phyloP scores from a whole-genome alignment of 2,329 filamentous ascomycete genomes.

The Pyricularia pennisetigena region DNA sequence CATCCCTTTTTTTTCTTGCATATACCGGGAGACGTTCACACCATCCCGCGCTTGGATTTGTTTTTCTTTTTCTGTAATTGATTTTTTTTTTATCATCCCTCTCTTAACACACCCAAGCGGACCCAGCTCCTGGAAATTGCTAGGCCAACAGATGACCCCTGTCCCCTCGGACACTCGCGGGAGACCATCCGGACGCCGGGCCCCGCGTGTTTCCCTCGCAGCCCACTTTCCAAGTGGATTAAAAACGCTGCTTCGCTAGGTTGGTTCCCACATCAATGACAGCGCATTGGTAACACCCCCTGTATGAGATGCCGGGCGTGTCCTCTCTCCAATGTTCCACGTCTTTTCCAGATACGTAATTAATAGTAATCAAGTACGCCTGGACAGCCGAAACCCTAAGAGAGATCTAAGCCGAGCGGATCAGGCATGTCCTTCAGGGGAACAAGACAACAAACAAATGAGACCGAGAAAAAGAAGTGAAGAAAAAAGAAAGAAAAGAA shows the following conservation, averaged over 20 bases:
- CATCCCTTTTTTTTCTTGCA: neutral
- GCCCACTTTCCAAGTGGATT: neutral
- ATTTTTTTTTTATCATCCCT: neutral
- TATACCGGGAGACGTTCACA: neutral
- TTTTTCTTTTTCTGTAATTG: too few species aligned
- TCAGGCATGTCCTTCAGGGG: neutral
- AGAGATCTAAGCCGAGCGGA: neutral
- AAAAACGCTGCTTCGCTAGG: neutral
- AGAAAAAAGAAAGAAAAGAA: neutral
- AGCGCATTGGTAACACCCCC: slow-evolving; percentile 3
- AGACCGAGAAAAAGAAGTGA: neutral
- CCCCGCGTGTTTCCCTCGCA: neutral
- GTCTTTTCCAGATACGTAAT: neutral
- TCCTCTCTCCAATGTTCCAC: neutral
- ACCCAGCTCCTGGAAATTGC: slow-evolving; percentile 1
- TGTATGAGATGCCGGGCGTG: slow-evolving; percentile 1
- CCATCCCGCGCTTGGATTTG: neutral
- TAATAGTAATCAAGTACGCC: neutral
- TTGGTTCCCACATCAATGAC: slow-evolving; percentile 1
- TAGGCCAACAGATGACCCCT: neutral
- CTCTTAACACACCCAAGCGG: neutral
- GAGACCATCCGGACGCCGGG: neutral
- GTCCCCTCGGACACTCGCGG: neutral
- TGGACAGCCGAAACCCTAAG: neutral
- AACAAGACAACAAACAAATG: neutral